These are phyloP conservation scores for Leucocoprinus leucothites DNA, from an alignment of 768 basidiomycete species.

Conservation along the genomic window DNA sequence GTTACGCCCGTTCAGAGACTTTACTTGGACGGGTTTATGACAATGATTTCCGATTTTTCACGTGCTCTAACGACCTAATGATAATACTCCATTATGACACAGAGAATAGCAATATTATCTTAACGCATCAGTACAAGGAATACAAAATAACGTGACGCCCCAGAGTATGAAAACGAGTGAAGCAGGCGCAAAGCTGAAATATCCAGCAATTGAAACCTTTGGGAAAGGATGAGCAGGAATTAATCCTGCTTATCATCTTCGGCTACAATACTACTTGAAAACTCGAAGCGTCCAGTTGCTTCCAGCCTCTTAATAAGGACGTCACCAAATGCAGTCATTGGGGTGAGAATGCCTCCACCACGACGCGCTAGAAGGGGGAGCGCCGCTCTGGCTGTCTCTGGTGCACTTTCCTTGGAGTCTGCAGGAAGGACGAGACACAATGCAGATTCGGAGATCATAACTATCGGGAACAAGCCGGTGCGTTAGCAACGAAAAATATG, in stretches of 20 bases:
- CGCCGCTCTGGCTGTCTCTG: conserved; percentile 29
- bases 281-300: conserved; percentile 51
- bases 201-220: too few species aligned
- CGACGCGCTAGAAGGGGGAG: conserved; percentile 55
- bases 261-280: conserved; percentile 48
- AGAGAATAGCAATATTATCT: too few species aligned
- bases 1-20: too few species aligned
- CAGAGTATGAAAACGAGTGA: too few species aligned
- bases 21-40: too few species aligned
- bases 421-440: conserved; percentile 61
- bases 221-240: background rate
- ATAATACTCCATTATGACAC: too few species aligned
- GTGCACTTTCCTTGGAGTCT: conserved; percentile 19
- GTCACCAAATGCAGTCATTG: conserved; percentile 79
- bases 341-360: conserved; percentile 86
- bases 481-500: too few species aligned
- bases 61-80: too few species aligned
- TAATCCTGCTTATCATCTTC: conserved; percentile 14
- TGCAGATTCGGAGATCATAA: conserved; percentile 68
- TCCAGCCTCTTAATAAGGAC: conserved; percentile 67
- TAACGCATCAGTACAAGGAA: too few species aligned
- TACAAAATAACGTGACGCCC: too few species aligned
- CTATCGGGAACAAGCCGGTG: background rate
- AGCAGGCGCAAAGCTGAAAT: too few species aligned
- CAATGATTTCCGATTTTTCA: too few species aligned